Percentiles rank a stretch among this genome's conserved stretches.
phyloP scores from a whole-genome alignment of 1,284 basidiomycete species.

The Ceratobasidium sp. region DNA sequence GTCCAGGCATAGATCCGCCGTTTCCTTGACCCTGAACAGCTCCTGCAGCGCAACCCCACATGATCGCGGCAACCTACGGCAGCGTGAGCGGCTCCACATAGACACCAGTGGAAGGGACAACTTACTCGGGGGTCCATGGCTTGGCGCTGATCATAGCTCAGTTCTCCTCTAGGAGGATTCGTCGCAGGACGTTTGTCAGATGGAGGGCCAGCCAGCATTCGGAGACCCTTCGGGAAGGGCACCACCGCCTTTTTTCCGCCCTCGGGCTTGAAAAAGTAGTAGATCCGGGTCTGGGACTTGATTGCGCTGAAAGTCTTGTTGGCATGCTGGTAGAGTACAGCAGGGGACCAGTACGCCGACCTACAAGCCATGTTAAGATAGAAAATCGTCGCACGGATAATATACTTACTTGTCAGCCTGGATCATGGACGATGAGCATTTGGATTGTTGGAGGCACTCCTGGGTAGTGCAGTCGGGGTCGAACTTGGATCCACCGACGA shows the following conservation, averaged over 20 bases:
- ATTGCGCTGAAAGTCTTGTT: conserved; percentile 9
- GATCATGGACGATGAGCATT: conserved; percentile 26
- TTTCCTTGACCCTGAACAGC: conserved; percentile 42
- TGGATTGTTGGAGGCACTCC: conserved; percentile 5
- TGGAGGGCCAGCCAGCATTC: conserved; percentile 23
- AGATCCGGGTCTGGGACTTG: conserved; percentile 16
- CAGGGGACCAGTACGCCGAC: conserved; percentile 32
- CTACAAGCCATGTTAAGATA: not conserved
- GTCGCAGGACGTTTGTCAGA: conserved; percentile 1
- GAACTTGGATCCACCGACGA: conserved; percentile 31
- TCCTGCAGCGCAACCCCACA: conserved; percentile 36
- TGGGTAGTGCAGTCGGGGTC: conserved; percentile 16
- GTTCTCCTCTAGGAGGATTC: conserved; percentile 17
- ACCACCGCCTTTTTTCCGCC: not conserved
- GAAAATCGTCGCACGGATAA: not conserved
- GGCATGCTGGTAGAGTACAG: conserved; percentile 18
- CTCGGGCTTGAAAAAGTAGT: conserved; percentile 43
- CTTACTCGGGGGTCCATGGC: conserved; percentile 42
- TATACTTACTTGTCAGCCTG: conserved; percentile 26
- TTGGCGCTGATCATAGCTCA: conserved; percentile 41
- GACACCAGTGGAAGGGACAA: not conserved
- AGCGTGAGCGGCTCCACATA: not conserved
- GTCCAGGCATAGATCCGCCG: conserved; percentile 35
- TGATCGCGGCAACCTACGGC: conserved; percentile 36
- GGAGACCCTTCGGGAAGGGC: conserved; percentile 23